A percentile compares a stretch with the other conserved stretches of the same genome.
These are phyloP conservation scores for Candida bentonensis DNA, from an alignment of 805 yeast genomes.

Conservation along the genomic window DNA sequence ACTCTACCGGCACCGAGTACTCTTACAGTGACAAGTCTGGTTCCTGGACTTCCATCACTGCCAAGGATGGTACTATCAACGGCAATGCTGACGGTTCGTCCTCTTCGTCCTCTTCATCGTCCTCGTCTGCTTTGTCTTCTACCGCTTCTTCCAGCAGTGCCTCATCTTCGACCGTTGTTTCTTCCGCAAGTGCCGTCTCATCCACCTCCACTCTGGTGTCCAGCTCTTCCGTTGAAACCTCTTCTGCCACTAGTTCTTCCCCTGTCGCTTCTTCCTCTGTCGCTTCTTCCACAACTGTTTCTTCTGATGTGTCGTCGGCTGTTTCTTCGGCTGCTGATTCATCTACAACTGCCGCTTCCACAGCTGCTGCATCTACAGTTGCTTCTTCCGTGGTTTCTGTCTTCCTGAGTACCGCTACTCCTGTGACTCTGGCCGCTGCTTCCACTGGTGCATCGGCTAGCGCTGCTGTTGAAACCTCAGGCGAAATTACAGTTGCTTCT, in stretches of 20 bases:
- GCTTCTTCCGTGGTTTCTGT: not conserved
- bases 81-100: conserved; percentile 28
- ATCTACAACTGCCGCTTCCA: conserved; percentile 1
- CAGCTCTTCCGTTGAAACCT: conserved; percentile 5
- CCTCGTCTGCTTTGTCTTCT: conserved; percentile 7
- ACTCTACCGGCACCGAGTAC: conserved; percentile 34
- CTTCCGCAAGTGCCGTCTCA: conserved; percentile 5
- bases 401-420: not conserved
- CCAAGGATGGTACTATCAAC: conserved; percentile 35
- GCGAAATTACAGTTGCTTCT: conserved; percentile 2
- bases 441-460: not conserved
- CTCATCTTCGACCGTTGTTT: conserved; percentile 7
- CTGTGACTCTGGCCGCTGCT: not conserved
- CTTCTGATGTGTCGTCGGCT: no score
- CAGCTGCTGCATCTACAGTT: not conserved
- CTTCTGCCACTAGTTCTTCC: conserved; percentile 8
- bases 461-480: not conserved
- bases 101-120: conserved; percentile 8
- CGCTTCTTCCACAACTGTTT: conserved; percentile 1
- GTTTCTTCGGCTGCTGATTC: conserved; percentile 1
- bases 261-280: conserved; percentile 1
- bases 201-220: conserved; percentile 5
- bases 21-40: conserved; percentile 29
- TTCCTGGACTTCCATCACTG: conserved; percentile 25
- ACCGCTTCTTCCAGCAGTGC: conserved; percentile 6